phyloP scores from a whole-genome alignment of 1,284 basidiomycete species.

The Boletellus dicymbophilus region DNA sequence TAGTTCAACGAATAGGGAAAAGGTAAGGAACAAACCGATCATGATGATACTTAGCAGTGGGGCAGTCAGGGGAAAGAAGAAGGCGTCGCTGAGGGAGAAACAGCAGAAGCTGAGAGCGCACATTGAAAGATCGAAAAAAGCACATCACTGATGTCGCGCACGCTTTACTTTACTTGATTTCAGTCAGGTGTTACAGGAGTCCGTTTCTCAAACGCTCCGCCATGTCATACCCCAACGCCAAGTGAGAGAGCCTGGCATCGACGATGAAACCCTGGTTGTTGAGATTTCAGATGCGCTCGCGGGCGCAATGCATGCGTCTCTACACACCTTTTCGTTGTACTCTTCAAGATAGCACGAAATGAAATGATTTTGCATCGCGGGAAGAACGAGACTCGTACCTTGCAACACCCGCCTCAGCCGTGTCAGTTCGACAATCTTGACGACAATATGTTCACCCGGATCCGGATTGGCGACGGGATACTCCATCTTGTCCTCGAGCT shows the following conservation, averaged over 20 bases:
- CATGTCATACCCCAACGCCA: conserved; percentile 71
- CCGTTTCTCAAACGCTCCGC: conserved; percentile 36
- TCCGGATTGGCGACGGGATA: conserved; percentile 68
- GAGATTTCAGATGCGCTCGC: conserved; percentile 2
- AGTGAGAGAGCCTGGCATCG: conserved; percentile 75
- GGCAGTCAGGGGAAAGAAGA: conserved; percentile 84
- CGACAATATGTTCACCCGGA: conserved; percentile 82
- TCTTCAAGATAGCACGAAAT: conserved; percentile 40
- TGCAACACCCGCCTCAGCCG: conserved; percentile 64
- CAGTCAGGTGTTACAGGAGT: conserved; percentile 2
- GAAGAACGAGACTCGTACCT: conserved; percentile 44
- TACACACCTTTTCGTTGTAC: conserved; percentile 60
- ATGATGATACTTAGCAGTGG: conserved; percentile 89
- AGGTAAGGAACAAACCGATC: conserved; percentile 88
- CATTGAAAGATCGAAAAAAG: conserved; percentile 70
- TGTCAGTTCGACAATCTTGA: conserved; percentile 67
- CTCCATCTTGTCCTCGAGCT: conserved; percentile 59
- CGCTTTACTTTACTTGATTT: not conserved
- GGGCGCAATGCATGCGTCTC: not conserved
- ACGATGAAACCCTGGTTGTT: conserved; percentile 65
- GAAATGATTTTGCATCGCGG: not conserved
- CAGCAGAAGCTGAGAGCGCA: conserved; percentile 76
- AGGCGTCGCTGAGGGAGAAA: conserved; percentile 84
- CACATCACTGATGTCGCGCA: conserved; percentile 35
- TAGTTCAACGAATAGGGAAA: conserved; percentile 88